Evolutionary conservation across 2,329 filamentous ascomycete species (phyloP).

Genomic region (Ophiostoma triangulosporum): DNA sequence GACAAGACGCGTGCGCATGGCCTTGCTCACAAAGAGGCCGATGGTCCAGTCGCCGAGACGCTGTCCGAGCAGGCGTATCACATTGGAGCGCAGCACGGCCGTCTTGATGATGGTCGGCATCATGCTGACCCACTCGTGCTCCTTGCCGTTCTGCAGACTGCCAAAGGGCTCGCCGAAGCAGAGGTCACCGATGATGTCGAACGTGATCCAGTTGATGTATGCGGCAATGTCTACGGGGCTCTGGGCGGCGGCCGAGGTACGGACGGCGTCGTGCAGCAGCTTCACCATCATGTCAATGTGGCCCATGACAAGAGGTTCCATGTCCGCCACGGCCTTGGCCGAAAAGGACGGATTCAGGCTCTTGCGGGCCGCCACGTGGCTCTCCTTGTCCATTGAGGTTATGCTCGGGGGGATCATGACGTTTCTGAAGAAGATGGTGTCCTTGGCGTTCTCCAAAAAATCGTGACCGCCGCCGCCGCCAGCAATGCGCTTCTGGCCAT

Average conservation of each 20-base stretch:
- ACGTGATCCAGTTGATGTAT: slow-evolving; percentile 23
- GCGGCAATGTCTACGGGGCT: slow-evolving; percentile 31
- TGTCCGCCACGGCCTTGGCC: slow-evolving; percentile 11
- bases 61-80: slow-evolving; percentile 1
- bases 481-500: slow-evolving; percentile 10
- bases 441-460: slow-evolving; percentile 9
- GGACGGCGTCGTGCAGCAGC: slow-evolving; percentile 2
- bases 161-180: slow-evolving; percentile 30
- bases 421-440: slow-evolving; percentile 5
- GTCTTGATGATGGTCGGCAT: slow-evolving; percentile 17
- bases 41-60: neutral
- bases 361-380: slow-evolving; percentile 7
- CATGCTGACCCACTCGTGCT: slow-evolving; percentile 17
- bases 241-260: neutral
- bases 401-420: slow-evolving; percentile 4
- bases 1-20: neutral
- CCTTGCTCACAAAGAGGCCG: neutral
- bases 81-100: neutral
- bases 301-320: slow-evolving; percentile 8
- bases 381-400: neutral
- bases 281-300: slow-evolving; percentile 9
- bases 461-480: neutral
- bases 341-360: slow-evolving; percentile 10
- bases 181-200: slow-evolving; percentile 30
- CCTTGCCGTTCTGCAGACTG: slow-evolving; percentile 19